Evolutionary conservation across 345 rosid species (phyloP).

Genomic region (Salix koriyanagi): DNA sequence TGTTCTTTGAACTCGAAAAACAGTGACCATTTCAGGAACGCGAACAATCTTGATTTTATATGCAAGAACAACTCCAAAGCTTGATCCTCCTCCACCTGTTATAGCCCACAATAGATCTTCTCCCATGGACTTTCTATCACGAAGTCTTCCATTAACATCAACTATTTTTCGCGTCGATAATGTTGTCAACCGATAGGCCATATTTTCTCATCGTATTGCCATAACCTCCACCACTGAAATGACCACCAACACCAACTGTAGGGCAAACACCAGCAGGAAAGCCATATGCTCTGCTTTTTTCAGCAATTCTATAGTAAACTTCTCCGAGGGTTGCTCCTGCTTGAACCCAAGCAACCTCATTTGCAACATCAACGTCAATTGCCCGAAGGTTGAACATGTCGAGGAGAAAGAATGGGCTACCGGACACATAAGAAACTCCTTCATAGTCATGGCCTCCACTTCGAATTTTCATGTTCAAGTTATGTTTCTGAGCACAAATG

Average conservation of each 20-base stretch:
- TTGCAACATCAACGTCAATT: neutral
- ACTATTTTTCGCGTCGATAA: neutral
- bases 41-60: slow-evolving; percentile 9
- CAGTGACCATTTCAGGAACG: slow-evolving; percentile 6
- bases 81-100: slow-evolving; percentile 7
- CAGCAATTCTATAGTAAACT: slow-evolving; percentile 1
- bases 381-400: slow-evolving; percentile 9
- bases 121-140: slow-evolving; percentile 3
- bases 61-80: slow-evolving; percentile 10
- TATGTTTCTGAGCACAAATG: neutral
- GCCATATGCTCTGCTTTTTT: slow-evolving; percentile 5
- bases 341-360: slow-evolving; percentile 6
- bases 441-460: slow-evolving; percentile 10
- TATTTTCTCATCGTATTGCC: slow-evolving; percentile 12
- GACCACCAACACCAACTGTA: slow-evolving; percentile 7
- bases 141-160: slow-evolving; percentile 11
- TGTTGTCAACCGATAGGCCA: slow-evolving; percentile 3
- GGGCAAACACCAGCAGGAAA: slow-evolving; percentile 9
- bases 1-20: slow-evolving; percentile 3
- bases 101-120: slow-evolving; percentile 13
- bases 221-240: slow-evolving; percentile 8
- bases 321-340: slow-evolving; percentile 4
- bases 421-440: slow-evolving; percentile 4
- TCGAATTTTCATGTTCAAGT: slow-evolving; percentile 5
- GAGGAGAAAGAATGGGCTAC: slow-evolving; percentile 3